Evolutionary conservation across 768 basidiomycete genomes (phyloP), one percentile per base, ranked within the genome.

Genomic region (Termitomyces sp.): DNA sequence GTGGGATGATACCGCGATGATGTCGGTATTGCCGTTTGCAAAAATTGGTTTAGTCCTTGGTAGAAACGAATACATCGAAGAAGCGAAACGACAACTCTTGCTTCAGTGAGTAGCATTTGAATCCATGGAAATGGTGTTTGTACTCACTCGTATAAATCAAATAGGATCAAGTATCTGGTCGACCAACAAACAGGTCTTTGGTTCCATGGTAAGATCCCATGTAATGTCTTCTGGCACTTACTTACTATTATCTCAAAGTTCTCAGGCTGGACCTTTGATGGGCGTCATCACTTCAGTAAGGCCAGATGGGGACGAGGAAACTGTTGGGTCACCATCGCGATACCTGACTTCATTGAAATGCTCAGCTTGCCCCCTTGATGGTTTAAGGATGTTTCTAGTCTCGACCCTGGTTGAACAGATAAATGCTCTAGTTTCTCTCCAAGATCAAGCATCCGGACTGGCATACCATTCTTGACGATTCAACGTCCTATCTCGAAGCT

Each of bases 1-100:
- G 6, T 81, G 81, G 80, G 79, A 82, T 63, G 81, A 84, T 64
- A 82, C 80, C 2, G 66, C 82, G 57, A 80, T 81, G 79, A 82
- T 82, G 79, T 71, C 73, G 26, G 80, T 82, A 14, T 68, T 82
- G n/a, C 81, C 81, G 10, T 67, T 84, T 35, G 68, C 81, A 10
- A 82, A 81, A 65, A 81, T 82, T 44, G 81, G 81, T 3, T 63
- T 81, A 35, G 72, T 82, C n/a, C 70, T 82, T n/a, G 68, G 74
- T 40, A 68, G 78, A 30, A 73, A 73, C 2, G 68, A 77, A 17
- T 82, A 83, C 62, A 66, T 82, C 42, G 77, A 82, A 59, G 82
- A 82, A 65, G 79, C 80, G 5, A 79, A 80, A 67, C 73, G 76
- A 37, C 79, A 78, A 56, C 77, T 80, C 57, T 63, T 80, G 50